phyloP scores from a whole-genome alignment of 805 yeast species.

The Myxozyma nipponensis region DNA sequence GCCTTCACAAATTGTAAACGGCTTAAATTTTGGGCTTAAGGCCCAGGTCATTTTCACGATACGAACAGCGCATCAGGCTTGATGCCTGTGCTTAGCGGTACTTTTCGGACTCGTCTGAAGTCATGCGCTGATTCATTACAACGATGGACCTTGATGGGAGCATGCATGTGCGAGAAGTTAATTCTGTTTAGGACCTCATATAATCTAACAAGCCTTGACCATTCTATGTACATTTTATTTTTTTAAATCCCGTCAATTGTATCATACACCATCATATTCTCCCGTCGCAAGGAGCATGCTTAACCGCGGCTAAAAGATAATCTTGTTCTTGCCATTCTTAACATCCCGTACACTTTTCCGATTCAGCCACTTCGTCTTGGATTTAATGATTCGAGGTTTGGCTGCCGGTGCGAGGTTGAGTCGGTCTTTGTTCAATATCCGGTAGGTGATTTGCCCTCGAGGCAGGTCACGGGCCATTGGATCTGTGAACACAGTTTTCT shows the following conservation, averaged over 20 bases:
- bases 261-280: background rate
- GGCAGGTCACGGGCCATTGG: conserved; percentile 8
- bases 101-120: no score
- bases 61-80: no score
- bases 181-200: no score
- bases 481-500: conserved; percentile 11
- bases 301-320: background rate
- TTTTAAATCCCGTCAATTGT: background rate
- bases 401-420: conserved; percentile 20
- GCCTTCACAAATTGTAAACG: no score
- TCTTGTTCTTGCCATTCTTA: conserved; percentile 4
- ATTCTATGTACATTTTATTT: background rate
- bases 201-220: no score
- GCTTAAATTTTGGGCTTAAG: no score
- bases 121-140: no score
- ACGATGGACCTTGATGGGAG: no score
- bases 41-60: no score
- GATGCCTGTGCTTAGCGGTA: no score
- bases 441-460: conserved; percentile 1
- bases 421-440: background rate
- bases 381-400: background rate
- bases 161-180: no score
- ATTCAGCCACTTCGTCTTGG: conserved; percentile 20
- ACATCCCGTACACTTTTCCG: conserved; percentile 27
- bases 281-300: background rate